These are phyloP conservation scores for Cenchrus purpureus DNA, from an alignment of 176 grass and related monocot species.

Conservation along the genomic window DNA sequence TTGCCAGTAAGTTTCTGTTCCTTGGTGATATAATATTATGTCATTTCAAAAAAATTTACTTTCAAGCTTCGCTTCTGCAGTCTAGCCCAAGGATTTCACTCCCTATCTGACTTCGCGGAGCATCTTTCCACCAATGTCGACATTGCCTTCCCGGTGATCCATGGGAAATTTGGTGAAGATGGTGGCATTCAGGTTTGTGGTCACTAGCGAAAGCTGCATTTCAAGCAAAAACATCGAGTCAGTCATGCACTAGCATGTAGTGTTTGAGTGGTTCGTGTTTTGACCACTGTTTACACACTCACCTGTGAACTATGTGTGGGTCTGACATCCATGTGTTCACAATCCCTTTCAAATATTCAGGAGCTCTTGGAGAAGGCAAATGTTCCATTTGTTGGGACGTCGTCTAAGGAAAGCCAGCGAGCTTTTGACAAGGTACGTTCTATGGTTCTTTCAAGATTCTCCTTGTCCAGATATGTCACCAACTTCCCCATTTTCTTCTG, in stretches of 20 bases:
- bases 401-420: slow-evolving; percentile 55
- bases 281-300: background rate
- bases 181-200: slow-evolving; percentile 81
- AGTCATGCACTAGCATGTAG: slow-evolving; percentile 6
- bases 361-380: slow-evolving; percentile 85
- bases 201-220: background rate
- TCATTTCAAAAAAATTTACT: background rate
- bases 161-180: slow-evolving; percentile 96
- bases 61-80: slow-evolving; percentile 44
- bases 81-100: slow-evolving; percentile 78
- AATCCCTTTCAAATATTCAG: slow-evolving; percentile 46
- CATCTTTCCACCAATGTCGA: slow-evolving; percentile 81
- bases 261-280: background rate
- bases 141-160: slow-evolving; percentile 88
- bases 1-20: background rate
- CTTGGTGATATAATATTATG: background rate
- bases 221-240: background rate
- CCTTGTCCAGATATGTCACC: background rate
- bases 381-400: slow-evolving; percentile 81
- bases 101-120: slow-evolving; percentile 67
- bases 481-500: background rate
- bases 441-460: slow-evolving; percentile 11
- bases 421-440: slow-evolving; percentile 88
- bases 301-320: background rate
- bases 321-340: slow-evolving; percentile 3